Evolutionary conservation across 2,329 filamentous ascomycete genomes (phyloP), one percentile per base, ranked within the genome.

Genomic region (Rutstroemia sydowiana): DNA sequence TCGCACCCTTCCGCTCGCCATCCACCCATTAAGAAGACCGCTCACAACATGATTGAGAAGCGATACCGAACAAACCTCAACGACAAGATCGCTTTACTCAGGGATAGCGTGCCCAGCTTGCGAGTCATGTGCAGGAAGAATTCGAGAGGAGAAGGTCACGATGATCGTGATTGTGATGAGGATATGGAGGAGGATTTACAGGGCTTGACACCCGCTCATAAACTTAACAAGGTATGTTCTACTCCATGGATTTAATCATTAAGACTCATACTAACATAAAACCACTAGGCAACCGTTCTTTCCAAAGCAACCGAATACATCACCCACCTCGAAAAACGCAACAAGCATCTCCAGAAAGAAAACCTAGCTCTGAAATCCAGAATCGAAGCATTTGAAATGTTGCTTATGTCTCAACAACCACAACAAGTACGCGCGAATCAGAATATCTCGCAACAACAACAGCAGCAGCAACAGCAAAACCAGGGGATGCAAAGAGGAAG

Each of bases 251-350:
- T 16, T 21, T 13, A 20, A 13, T 21, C 21, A 10, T 8, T 9
- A 42, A 21, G 5, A 16, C 5, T 23, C 13, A 5, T 1, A 14
- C 9, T 13, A 18, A 18, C 18, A 10, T 6, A 44, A 28, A 20
- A 31, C 3, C 16, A 26, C 18, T 39, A 63, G 64, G 61, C 61
- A 49, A 65, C 62, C 0, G 78, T 97, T 41, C 72, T 97, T 46
- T 90, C 88, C 59, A 97, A 97, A 69, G 92, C 92, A 5, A 96
- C 91, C 9, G 92, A 96, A 67, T 96, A 97, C 63, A 97, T 97
- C 59, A 81, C 85, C 28, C 91, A 97, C 68, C 74, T 97, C 2
- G 92, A 96, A 68, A 93, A 93, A 71, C 82, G 89, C 18, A 95
- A 95, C 63, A 86, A 83, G 59, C 82, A 86, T 3, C 74, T 96